phyloP scores from a whole-genome alignment of 768 basidiomycete species.

The Suillus tomentosus region DNA sequence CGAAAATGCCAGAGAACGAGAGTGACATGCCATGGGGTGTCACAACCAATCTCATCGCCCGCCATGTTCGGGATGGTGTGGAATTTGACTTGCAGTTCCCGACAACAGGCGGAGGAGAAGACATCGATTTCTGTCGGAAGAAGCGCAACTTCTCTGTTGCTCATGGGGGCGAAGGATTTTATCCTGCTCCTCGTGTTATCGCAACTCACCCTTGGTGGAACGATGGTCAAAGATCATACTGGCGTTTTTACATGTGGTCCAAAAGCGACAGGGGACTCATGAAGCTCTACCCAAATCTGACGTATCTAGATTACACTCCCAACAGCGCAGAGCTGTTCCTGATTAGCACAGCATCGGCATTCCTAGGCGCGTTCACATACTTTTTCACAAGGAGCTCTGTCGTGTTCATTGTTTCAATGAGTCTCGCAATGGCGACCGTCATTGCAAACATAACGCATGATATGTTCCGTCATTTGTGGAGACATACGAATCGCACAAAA shows the following conservation, averaged over 20 bases:
- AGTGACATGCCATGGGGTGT: constrained; percentile 63
- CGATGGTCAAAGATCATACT: constrained; percentile 45
- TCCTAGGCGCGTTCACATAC: constrained; percentile 18
- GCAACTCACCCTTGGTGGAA: constrained; percentile 64
- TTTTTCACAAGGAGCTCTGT: constrained; percentile 18
- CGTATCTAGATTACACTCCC: too few species aligned
- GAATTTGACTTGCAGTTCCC: constrained; percentile 51
- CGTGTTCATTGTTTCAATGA: constrained; percentile 21
- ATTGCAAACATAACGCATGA: constrained; percentile 50
- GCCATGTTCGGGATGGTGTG: constrained; percentile 48
- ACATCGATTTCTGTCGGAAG: constrained; percentile 58
- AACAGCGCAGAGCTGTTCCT: constrained; percentile 52
- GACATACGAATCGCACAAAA: constrained; percentile 38
- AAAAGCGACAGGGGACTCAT: constrained; percentile 57
- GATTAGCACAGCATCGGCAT: constrained; percentile 21
- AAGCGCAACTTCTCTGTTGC: constrained; percentile 43
- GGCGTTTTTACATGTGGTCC: constrained; percentile 60
- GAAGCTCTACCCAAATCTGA: constrained; percentile 48
- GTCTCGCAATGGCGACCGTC: constrained; percentile 34
- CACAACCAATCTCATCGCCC: constrained; percentile 57
- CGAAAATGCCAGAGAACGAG: constrained; percentile 39
- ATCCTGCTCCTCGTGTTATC: constrained; percentile 47
- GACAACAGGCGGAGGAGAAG: constrained; percentile 66
- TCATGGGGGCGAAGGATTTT: constrained; percentile 43
- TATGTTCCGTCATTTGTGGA: constrained; percentile 47